phyloP scores from a whole-genome alignment of 1,139 yeast genomes.

The Candida tetrigidarum region DNA sequence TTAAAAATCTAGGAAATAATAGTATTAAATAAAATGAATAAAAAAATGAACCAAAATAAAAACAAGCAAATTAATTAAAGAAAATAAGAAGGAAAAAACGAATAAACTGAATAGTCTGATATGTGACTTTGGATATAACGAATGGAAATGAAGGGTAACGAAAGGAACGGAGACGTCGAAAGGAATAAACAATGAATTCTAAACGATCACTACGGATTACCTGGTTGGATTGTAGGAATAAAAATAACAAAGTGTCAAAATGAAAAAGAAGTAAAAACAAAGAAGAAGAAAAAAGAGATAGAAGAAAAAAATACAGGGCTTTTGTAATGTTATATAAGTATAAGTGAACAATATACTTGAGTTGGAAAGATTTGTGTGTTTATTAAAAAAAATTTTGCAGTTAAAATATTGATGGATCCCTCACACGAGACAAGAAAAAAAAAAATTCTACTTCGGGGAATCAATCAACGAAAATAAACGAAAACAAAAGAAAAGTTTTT shows the following conservation, averaged over 20 bases:
- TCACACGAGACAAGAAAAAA: not conserved
- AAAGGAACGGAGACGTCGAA: not conserved
- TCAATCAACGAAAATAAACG: too few species aligned
- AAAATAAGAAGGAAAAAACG: not conserved
- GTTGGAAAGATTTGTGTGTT: not conserved
- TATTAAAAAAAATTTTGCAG: not conserved
- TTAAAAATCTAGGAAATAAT: not conserved
- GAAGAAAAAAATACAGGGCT: not conserved
- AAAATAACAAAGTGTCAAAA: not conserved
- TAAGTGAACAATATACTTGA: not conserved
- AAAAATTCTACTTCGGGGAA: slow-evolving; percentile 1
- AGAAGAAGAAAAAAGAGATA: not conserved
- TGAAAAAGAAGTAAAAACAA: not conserved
- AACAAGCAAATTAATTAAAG: not conserved
- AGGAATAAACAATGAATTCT: not conserved
- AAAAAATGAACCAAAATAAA: not conserved
- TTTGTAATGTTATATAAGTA: not conserved
- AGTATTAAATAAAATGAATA: not conserved
- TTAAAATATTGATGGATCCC: not conserved
- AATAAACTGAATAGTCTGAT: not conserved
- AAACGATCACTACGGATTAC: not conserved
- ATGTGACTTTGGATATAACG: not conserved
- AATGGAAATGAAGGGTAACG: not conserved
- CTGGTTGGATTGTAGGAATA: not conserved
- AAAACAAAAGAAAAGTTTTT: slow-evolving; percentile 1